Percentiles rank a stretch among this genome's conserved stretches.
Evolutionary conservation across 345 rosid genomes (phyloP).

Genomic region (Nasturtium officinale): DNA sequence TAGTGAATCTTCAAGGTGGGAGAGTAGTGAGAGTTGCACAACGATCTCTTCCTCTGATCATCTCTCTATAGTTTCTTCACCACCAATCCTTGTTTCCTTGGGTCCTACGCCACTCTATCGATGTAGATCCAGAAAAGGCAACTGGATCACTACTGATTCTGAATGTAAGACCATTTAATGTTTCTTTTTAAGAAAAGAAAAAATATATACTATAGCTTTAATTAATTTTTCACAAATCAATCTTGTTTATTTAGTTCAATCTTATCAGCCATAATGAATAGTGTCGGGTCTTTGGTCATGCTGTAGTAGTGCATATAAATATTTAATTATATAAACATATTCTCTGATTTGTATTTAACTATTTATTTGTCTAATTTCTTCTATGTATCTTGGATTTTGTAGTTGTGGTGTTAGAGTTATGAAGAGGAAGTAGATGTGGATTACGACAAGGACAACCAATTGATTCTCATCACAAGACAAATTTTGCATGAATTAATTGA

Average conservation of each 20-base stretch:
- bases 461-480: not conserved
- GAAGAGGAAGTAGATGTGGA: conserved; percentile 36
- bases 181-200: not conserved
- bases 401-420: conserved; percentile 93
- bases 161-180: conserved; percentile 58
- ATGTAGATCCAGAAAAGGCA: conserved; percentile 55
- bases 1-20: conserved; percentile 73
- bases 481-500: conserved; percentile 8
- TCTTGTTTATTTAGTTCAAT: not conserved
- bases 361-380: not conserved
- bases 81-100: conserved; percentile 46
- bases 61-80: conserved; percentile 58
- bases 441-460: conserved; percentile 12
- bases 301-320: not conserved
- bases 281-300: not conserved
- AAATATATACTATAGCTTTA: not conserved
- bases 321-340: no score
- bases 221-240: not conserved
- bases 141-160: conserved; percentile 93
- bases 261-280: not conserved
- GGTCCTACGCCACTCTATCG: conserved; percentile 47
- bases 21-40: conserved; percentile 64
- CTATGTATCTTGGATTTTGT: conserved; percentile 18
- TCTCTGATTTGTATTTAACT: not conserved
- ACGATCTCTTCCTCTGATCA: conserved; percentile 53